Evolutionary conservation across 2,329 filamentous ascomycete genomes (phyloP).

Genomic region (Diaporthe capsici): DNA sequence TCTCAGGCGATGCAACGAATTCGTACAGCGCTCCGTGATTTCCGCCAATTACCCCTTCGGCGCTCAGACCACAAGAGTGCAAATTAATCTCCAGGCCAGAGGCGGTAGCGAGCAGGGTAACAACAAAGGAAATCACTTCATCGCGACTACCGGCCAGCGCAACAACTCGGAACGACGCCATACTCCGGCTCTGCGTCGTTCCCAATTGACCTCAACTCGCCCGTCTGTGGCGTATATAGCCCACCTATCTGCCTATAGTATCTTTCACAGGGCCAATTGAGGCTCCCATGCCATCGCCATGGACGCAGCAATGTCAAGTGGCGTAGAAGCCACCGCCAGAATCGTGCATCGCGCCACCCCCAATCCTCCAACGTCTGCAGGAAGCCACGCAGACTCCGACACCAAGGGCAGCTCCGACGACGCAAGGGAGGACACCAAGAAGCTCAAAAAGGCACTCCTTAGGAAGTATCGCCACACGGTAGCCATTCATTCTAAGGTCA

Average conservation of each 20-base stretch:
- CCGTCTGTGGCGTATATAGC: not conserved
- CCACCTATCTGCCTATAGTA: not conserved
- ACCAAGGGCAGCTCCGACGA: slow-evolving; percentile 40
- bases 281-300: slow-evolving; percentile 31
- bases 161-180: not conserved
- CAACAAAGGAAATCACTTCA: slow-evolving; percentile 21
- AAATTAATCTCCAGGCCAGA: slow-evolving; percentile 6
- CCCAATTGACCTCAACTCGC: not conserved
- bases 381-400: slow-evolving; percentile 17
- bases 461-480: slow-evolving; percentile 93
- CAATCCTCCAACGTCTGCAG: slow-evolving; percentile 8
- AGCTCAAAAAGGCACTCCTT: slow-evolving; percentile 53
- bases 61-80: slow-evolving; percentile 26
- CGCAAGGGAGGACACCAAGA: slow-evolving; percentile 48
- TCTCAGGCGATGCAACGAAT: not conserved
- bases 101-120: slow-evolving; percentile 22
- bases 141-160: slow-evolving; percentile 2
- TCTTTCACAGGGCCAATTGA: slow-evolving; percentile 14
- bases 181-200: slow-evolving; percentile 1
- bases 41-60: slow-evolving; percentile 2
- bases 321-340: slow-evolving; percentile 34
- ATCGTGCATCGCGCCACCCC: slow-evolving; percentile 26
- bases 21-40: not conserved
- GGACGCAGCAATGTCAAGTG: slow-evolving; percentile 38
- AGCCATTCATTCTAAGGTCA: slow-evolving; percentile 81